Conservation (phyloP, 164 flowering plant species). For the Saururus chinensis region DNA sequence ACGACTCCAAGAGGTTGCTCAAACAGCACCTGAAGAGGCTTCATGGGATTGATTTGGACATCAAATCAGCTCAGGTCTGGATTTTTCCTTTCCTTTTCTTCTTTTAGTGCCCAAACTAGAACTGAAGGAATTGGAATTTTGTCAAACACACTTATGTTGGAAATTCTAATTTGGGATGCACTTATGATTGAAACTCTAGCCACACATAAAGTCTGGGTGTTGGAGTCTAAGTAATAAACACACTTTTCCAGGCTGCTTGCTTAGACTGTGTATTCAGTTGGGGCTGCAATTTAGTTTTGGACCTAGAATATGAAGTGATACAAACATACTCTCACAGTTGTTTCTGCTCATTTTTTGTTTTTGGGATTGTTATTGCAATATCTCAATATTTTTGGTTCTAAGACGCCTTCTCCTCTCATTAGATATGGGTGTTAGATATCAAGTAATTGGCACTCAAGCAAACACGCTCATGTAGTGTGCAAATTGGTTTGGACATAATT, state of each 20-base stretch:
- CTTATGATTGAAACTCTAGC: neutral
- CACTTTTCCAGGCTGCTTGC: no score
- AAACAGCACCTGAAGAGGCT: conserved; percentile 59
- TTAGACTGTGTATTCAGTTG: no score
- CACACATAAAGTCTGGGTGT: neutral
- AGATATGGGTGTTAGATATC: neutral
- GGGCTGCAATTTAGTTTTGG: no score
- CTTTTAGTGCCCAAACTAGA: neutral
- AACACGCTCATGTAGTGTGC: neutral
- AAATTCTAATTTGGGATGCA: neutral
- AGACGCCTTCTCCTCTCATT: neutral
- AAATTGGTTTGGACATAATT: neutral
- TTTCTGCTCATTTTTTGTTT: no score
- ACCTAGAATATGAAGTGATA: no score
- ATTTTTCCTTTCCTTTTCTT: neutral
- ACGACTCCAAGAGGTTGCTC: conserved; percentile 65
- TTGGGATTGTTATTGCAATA: neutral
- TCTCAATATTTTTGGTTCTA: neutral
- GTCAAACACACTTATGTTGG: neutral
- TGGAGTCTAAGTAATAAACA: no score
- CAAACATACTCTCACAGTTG: no score
- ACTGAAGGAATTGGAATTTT: neutral
- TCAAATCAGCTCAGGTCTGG: conserved; percentile 52
- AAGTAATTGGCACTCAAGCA: neutral
- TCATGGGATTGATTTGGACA: conserved; percentile 37